Conservation (phyloP, 2,329 filamentous ascomycete species). For the Penicillium sp. region DNA sequence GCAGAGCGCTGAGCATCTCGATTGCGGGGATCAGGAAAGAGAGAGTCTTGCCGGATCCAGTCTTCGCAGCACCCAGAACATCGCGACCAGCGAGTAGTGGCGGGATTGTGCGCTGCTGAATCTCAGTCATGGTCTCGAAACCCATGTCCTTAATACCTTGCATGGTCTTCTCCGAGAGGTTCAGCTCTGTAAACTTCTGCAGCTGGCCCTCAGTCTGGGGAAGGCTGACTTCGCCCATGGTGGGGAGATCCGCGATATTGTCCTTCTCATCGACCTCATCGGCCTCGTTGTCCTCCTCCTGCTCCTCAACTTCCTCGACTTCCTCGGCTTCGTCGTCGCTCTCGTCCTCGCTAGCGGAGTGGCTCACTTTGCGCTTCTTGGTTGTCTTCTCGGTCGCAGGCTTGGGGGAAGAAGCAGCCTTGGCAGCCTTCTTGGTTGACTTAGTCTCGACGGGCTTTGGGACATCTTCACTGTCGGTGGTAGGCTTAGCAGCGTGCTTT, state of each 20-base stretch:
- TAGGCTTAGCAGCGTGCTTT: slow-evolving; percentile 37
- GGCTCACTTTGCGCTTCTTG: slow-evolving; percentile 43
- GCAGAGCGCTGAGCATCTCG: slow-evolving; percentile 85
- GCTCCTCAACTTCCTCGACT: slow-evolving; percentile 29
- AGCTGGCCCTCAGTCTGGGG: slow-evolving; percentile 63
- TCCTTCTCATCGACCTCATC: slow-evolving; percentile 33
- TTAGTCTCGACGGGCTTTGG: slow-evolving; percentile 27
- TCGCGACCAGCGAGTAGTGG: slow-evolving; percentile 86
- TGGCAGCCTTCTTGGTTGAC: slow-evolving; percentile 22
- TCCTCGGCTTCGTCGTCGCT: slow-evolving; percentile 24
- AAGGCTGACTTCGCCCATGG: slow-evolving; percentile 51
- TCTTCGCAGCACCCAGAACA: slow-evolving; percentile 93
- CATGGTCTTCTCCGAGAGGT: slow-evolving; percentile 84
- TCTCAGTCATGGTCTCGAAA: slow-evolving; percentile 93
- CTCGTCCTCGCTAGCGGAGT: slow-evolving; percentile 37
- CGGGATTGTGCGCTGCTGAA: slow-evolving; percentile 83
- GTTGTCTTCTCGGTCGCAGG: slow-evolving; percentile 25
- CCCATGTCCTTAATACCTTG: slow-evolving; percentile 88
- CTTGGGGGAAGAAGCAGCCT: slow-evolving; percentile 23
- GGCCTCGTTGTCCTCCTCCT: slow-evolving; percentile 23
- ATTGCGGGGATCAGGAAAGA: slow-evolving; percentile 92
- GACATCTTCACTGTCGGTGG: slow-evolving; percentile 26
- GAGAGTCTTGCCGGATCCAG: slow-evolving; percentile 91
- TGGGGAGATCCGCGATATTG: slow-evolving; percentile 51
- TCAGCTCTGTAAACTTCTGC: slow-evolving; percentile 75